Base-by-base conservation (phyloP, 2,329 filamentous ascomycete genomes). In the Epicoccum sorghinum region DNA sequence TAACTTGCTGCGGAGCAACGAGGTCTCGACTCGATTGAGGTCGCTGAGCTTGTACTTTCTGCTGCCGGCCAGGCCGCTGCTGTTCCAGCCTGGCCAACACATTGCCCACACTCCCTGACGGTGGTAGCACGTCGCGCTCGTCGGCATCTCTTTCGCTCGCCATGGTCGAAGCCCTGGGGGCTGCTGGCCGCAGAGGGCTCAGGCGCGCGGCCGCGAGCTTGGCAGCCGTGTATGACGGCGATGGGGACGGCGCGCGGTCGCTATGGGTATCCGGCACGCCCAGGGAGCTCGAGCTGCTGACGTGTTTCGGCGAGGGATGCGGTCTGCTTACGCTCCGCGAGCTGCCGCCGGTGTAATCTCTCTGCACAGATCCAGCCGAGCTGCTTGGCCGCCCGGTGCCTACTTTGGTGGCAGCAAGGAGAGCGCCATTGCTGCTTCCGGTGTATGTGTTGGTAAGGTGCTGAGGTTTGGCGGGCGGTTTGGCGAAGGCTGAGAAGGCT, bases 201-300 rank as follows among this genome's bases (percentile, higher is more conserved):
- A 84, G 83, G 68, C 87, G 79, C 50, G 85, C 86, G 18, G 86
- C 87, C 2, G 85, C 86, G 24, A 86, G 73, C 27, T 80, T 84
- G 10, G 85, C 85, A 10, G 86, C 86, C 57, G 87, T 83, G 57
- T 83, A 82, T 4, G 84, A 88, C 5, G 86, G 80, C 40, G 82
- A 86, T 3, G 47, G 80, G 40, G 82, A 86, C 2, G 47, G 53
- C 39, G 53, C 39, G n/a, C 66, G 70, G 47, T 68, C 65, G 52
- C 52, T 32, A 40, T 61, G 54, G 45, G 66, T 66, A 5, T 61
- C 62, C 39, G 70, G 70, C 25, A 75, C 62, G 27, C 61, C 64
- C 32, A 75, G 58, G 33, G 64, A 69, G 49, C 61, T 64, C 22
- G 71, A 67, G 61, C 66, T 71, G 62, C 61, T 71, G 52, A 56